A percentile compares a stretch with the other conserved stretches of the same genome.
Conservation (phyloP, 768 basidiomycete genomes). For the Pholiota microspora region DNA sequence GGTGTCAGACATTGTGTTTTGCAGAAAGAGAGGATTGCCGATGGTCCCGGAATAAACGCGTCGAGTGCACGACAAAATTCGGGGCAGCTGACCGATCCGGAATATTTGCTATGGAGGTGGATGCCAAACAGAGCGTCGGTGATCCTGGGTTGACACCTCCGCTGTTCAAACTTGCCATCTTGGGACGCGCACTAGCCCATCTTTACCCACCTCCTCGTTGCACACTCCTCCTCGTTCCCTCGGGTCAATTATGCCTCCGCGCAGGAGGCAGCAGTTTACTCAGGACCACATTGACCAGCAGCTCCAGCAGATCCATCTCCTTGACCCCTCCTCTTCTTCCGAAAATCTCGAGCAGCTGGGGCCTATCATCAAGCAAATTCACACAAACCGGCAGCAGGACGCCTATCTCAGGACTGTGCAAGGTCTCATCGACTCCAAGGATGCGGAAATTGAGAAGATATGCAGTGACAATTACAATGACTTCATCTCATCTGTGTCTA, state of each 20-base stretch:
- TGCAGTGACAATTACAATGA: conserved; percentile 97
- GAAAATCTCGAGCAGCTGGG: conserved; percentile 96
- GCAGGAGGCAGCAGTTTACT: conserved; percentile 71
- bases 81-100: conserved; percentile 10
- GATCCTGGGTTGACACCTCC: conserved; percentile 20
- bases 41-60: conserved; percentile 4
- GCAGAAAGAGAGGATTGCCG: conserved; percentile 8
- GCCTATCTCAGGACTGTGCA: conserved; percentile 84
- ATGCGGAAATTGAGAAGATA: conserved; percentile 93
- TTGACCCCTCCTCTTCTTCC: conserved; percentile 83
- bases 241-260: conserved; percentile 65
- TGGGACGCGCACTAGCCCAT: conserved; percentile 10
- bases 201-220: background rate
- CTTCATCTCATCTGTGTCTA: conserved; percentile 96
- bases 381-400: conserved; percentile 85
- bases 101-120: conserved; percentile 34
- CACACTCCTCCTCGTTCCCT: conserved; percentile 11
- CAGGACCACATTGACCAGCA: conserved; percentile 88
- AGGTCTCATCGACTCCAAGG: conserved; percentile 90
- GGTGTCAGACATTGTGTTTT: conserved; percentile 32
- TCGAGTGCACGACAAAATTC: conserved; percentile 9
- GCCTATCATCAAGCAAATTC: conserved; percentile 92
- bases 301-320: conserved; percentile 86
- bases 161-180: conserved; percentile 18
- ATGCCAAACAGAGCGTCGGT: conserved; percentile 38